Conservation (phyloP, 164 flowering plant genomes). For the grape (Vitis vinifera) region DNA sequence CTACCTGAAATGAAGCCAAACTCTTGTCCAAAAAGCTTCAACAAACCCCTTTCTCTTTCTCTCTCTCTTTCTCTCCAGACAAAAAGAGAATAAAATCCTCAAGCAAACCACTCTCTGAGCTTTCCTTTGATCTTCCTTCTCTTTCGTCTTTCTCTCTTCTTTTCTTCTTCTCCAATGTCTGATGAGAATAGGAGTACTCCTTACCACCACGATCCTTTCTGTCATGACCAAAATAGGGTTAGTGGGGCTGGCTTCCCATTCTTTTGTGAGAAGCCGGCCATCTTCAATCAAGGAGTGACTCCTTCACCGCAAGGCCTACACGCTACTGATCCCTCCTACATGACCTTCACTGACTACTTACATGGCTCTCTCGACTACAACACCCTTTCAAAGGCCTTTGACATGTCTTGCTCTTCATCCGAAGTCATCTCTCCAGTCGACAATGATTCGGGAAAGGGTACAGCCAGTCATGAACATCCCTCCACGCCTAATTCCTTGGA, state of each 20-base stretch:
- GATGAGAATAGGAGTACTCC: constrained; percentile 10
- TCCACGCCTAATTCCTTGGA: constrained; percentile 28
- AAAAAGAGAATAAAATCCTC: neutral
- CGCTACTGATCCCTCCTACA: constrained; percentile 22
- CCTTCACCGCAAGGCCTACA: constrained; percentile 13
- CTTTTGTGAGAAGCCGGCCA: constrained; percentile 5
- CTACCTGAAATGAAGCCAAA: too few relatives aligned
- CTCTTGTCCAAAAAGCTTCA: neutral
- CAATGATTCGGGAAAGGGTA: neutral
- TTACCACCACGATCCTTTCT: constrained; percentile 13
- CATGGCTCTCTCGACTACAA: constrained; percentile 33
- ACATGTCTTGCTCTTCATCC: constrained; percentile 33
- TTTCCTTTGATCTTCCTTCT: too few relatives aligned
- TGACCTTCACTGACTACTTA: constrained; percentile 37
- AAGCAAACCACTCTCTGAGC: neutral
- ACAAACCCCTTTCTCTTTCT: neutral
- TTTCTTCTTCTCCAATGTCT: constrained; percentile 13
- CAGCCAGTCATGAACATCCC: constrained; percentile 11
- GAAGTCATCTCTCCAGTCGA: constrained; percentile 12
- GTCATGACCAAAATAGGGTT: neutral
- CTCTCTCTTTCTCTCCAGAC: constrained; percentile 2
- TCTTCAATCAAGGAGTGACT: neutral
- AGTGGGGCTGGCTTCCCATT: constrained; percentile 7
- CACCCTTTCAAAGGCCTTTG: constrained; percentile 30
- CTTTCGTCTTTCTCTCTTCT: neutral